Conservation (phyloP, 345 rosid genomes). For the Acer yangbiense region DNA sequence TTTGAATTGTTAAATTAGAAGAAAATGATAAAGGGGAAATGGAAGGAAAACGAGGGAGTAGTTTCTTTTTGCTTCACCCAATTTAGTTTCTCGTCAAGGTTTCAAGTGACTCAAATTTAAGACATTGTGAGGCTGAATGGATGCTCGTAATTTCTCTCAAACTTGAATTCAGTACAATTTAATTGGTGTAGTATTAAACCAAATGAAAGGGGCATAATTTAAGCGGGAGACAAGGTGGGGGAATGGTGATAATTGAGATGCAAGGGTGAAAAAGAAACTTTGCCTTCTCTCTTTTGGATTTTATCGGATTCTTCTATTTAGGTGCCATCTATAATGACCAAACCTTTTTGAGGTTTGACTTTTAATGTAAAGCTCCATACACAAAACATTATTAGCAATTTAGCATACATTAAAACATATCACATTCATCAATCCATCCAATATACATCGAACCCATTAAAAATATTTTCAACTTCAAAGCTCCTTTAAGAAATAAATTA, state of each 20-base stretch:
- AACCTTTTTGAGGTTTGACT: constrained; percentile 13
- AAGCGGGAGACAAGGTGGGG: constrained; percentile 18
- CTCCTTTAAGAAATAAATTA: not conserved
- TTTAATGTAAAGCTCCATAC: not conserved
- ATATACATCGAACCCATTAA: too few species aligned
- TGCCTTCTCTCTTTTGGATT: not conserved
- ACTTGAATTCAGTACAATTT: not conserved
- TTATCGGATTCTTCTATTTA: constrained; percentile 15
- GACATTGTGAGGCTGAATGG: too few species aligned
- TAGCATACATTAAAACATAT: too few species aligned
- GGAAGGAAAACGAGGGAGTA: too few species aligned
- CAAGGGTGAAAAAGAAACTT: constrained; percentile 20
- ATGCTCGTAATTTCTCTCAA: too few species aligned
- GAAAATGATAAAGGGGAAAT: too few species aligned
- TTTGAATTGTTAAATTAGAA: too few species aligned
- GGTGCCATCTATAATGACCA: not conserved
- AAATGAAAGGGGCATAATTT: not conserved
- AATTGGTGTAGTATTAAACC: not conserved
- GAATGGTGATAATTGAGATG: constrained; percentile 20
- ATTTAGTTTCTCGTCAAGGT: too few species aligned
- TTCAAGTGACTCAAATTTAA: too few species aligned
- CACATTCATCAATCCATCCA: not conserved
- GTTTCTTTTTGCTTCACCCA: too few species aligned
- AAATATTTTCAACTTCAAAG: not conserved
- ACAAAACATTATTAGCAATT: too few species aligned